Base-by-base conservation (phyloP, 176 grass and related monocot species). In the Metroxylon sagu region DNA sequence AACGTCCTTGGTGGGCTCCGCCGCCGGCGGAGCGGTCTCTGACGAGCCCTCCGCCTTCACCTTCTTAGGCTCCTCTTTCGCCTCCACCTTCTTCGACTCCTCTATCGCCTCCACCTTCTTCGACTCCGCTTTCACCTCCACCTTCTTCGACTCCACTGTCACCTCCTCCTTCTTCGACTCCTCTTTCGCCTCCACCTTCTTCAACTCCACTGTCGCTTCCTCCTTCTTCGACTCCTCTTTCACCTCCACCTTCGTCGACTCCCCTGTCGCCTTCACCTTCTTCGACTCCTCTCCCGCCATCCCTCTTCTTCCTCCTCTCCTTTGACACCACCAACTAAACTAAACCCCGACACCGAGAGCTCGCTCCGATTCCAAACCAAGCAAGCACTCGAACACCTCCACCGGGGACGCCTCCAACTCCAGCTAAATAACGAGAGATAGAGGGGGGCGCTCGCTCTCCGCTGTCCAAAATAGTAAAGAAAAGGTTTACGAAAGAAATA, bases 161-260 rank as follows among this genome's bases (percentile, higher is more conserved):
- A 1, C 21, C 1, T 23, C 21, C 21, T 23, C 21, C 21, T 23
- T 5, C 21, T 23, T 5, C 1, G 76, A 28, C 49, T 19, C 76
- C 49, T 61, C 54, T 50, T 67, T 52, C 35, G 53, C 5, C 72
- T 75, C 80, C 25, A 49, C 55, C 68, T 77, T 73, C 64, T 57
- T 76, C 2, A 63, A 59, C 26, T 75, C 75, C 70, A 67, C 79
- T 0, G 75, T 71, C 84, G 79, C 79, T 35, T 49, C 43, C 4
- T 16, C 15, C 51, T 23, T 23, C 21, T 23, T 23, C 21, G 21
- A 23, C 0, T 1, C 21, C 21, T 23, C 1, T 23, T 23, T n/a
- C n/a, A n/a, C n/a, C n/a, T n/a, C n/a, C n/a, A n/a, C n/a, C n/a
- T n/a, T n/a, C n/a, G n/a, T n/a, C n/a, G n/a, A n/a, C n/a, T n/a